These are phyloP conservation scores for Globisporangium okanoganense DNA, from an alignment of 352 stramenopile species.

Conservation along the genomic window DNA sequence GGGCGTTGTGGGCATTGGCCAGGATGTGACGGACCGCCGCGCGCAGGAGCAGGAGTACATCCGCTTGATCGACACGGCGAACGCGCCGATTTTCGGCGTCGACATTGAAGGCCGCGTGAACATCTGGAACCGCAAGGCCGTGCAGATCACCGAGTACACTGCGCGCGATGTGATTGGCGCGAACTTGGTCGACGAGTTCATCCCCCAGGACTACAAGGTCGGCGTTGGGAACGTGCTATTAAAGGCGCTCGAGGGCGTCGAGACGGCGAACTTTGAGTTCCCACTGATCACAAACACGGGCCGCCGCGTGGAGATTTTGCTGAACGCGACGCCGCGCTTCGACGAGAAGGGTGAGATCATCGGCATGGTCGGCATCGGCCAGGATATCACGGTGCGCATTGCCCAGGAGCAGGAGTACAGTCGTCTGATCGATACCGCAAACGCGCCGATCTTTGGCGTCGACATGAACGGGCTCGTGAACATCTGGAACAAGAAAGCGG, in stretches of 20 bases:
- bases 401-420: background rate
- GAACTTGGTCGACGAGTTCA: background rate
- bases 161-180: background rate
- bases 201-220: background rate
- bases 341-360: background rate
- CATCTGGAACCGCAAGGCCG: constrained; percentile 37
- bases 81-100: background rate
- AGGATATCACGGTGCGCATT: background rate
- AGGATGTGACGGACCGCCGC: background rate
- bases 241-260: background rate
- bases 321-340: constrained; percentile 61
- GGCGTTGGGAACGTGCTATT: background rate
- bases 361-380: background rate
- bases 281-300: constrained; percentile 74
- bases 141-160: background rate
- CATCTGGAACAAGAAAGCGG: constrained; percentile 83
- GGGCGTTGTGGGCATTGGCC: background rate
- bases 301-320: constrained; percentile 82
- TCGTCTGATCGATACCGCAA: constrained; percentile 53
- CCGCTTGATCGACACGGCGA: background rate
- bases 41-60: constrained; percentile 37
- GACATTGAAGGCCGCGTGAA: background rate
- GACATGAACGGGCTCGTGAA: constrained; percentile 20
- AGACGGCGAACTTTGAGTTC: constrained; percentile 63
- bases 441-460: constrained; percentile 77